Percentiles rank a stretch among this genome's conserved stretches.
These are phyloP conservation scores for Xylariales sp. DNA, from an alignment of 2,329 filamentous ascomycete species.

Conservation along the genomic window DNA sequence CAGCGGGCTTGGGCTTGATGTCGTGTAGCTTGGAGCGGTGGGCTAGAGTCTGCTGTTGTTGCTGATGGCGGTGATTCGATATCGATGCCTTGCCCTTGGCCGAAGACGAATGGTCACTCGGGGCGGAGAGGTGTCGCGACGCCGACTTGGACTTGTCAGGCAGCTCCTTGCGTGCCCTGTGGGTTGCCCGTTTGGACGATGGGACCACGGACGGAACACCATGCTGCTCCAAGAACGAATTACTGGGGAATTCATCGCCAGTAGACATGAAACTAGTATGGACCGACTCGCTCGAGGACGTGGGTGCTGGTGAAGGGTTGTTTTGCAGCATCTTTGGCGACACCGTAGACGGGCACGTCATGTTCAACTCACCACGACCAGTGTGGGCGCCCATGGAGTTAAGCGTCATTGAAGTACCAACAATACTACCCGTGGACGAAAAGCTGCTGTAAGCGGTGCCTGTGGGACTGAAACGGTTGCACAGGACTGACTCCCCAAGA, in stretches of 20 bases:
- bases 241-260: background rate
- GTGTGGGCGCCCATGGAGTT: background rate
- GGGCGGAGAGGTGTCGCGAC: background rate
- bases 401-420: conserved; percentile 1
- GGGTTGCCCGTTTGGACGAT: background rate
- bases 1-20: background rate
- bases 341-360: background rate
- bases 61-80: background rate
- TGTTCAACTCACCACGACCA: background rate
- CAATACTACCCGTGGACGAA: background rate
- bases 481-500: background rate
- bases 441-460: conserved; percentile 4
- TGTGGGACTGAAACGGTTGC: conserved; percentile 1
- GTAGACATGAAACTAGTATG: background rate
- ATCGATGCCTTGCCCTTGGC: background rate
- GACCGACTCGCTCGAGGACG: background rate
- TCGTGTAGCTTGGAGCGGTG: background rate
- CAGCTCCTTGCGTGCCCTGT: background rate
- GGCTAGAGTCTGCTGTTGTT: background rate
- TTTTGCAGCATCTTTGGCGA: conserved; percentile 3
- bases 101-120: too few relatives aligned
- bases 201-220: background rate
- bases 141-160: background rate
- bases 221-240: background rate
- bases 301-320: conserved; percentile 1